Conservation (phyloP, 345 rosid species). For the Viola odorata region DNA sequence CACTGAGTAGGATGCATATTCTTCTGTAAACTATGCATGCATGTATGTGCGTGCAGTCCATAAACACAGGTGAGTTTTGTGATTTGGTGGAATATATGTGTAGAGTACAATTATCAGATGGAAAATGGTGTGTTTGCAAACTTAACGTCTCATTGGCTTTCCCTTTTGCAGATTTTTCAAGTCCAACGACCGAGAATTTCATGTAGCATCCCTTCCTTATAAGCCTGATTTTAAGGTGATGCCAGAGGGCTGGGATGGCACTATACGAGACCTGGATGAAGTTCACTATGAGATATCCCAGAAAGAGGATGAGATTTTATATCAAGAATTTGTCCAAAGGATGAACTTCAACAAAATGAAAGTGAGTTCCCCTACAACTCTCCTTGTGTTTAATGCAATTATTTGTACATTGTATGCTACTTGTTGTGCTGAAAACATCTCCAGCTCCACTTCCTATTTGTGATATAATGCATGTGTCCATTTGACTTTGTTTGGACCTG, state of each 20-base stretch:
- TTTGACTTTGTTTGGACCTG: not conserved
- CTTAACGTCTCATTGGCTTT: not conserved
- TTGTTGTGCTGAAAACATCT: not conserved
- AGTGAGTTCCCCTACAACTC: constrained; percentile 33
- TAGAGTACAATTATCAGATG: no score
- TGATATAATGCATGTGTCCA: not conserved
- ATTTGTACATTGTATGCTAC: not conserved
- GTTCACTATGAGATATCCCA: constrained; percentile 96
- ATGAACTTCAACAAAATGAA: constrained; percentile 87
- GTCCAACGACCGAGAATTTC: constrained; percentile 91
- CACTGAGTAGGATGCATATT: no score
- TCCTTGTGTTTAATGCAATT: not conserved
- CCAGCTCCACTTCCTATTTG: not conserved
- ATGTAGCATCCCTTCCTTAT: constrained; percentile 88
- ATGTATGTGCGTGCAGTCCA: no score
- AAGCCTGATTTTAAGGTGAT: constrained; percentile 94
- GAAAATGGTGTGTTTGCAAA: no score
- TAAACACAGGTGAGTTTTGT: no score
- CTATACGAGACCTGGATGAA: constrained; percentile 79
- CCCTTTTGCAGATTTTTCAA: constrained; percentile 54
- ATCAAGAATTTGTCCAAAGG: constrained; percentile 73
- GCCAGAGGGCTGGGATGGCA: constrained; percentile 99
- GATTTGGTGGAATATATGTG: no score
- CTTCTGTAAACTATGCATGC: no score
- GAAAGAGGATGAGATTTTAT: constrained; percentile 91